Base-by-base conservation (phyloP, 75 land plant genomes). In the Cryptomeria japonica region DNA sequence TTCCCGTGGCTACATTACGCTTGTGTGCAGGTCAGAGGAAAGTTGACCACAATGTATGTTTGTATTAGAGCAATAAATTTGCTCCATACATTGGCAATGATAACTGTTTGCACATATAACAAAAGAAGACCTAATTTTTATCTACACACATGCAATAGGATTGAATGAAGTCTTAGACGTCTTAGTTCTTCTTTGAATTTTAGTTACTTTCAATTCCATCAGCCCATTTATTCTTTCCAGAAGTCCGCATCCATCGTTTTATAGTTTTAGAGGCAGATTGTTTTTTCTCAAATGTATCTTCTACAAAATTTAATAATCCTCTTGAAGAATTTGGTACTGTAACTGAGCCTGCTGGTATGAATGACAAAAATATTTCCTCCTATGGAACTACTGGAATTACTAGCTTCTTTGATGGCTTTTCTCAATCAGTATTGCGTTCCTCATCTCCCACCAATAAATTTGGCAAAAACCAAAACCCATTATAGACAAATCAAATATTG, bases 171-270 rank as follows among this genome's bases (percentile, higher is more conserved):
- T n/a, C n/a, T n/a, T n/a, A n/a, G n/a, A n/a, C n/a, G n/a, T n/a
- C n/a, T n/a, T n/a, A n/a, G n/a, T n/a, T n/a, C n/a, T n/a, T n/a
- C n/a, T n/a, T n/a, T n/a, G n/a, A n/a, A n/a, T n/a, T n/a, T n/a
- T n/a, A n/a, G n/a, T n/a, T n/a, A n/a, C n/a, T n/a, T n/a, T 41
- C 1, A 41, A 2, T 41, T 41, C 41, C 41, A 41, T 1, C 41
- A 41, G 41, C 41, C 93, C 87, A 56, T 87, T 75, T 87, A 18
- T 53, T 42, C 80, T 89, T 25, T 90, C 85, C 72, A 68, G 72
- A 88, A 87, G 55, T 61, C 91, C 68, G 82, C 72, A 94, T 92
- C 68, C 95, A 97, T 51, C 97, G 96, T 18, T 97, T 96, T 92
- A 94, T 89, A 42, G 91, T 91, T 84, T 80, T 92, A 84, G 94